Evolutionary conservation across 192 early-diverging fungal species (phyloP).

Genomic region (Gaertneriomyces sp.): DNA sequence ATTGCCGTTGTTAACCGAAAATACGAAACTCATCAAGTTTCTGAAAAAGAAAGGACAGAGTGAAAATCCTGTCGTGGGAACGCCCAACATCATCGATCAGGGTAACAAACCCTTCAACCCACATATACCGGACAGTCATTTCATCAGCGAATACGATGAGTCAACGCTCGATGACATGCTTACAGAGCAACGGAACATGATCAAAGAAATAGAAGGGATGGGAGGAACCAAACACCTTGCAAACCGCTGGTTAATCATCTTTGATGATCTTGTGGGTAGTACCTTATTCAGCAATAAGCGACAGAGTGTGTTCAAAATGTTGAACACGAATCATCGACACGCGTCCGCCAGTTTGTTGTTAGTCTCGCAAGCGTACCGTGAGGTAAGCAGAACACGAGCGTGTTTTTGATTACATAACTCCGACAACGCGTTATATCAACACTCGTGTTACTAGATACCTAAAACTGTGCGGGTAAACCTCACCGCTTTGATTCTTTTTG

Average conservation of each 20-base stretch:
- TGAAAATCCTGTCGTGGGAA: too few relatives aligned
- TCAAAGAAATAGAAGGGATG: neutral
- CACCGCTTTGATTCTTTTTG: slow-evolving; percentile 2
- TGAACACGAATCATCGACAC: slow-evolving; percentile 6
- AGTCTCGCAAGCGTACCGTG: neutral
- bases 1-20: neutral
- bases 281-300: neutral
- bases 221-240: slow-evolving; percentile 1
- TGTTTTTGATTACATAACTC: too few relatives aligned
- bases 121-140: neutral
- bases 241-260: neutral
- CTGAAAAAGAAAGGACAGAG: neutral
- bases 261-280: neutral
- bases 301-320: slow-evolving; percentile 1
- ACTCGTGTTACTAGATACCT: too few relatives aligned
- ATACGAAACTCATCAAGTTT: neutral
- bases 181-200: neutral
- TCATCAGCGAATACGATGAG: neutral
- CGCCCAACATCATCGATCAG: too few relatives aligned
- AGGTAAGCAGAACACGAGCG: neutral
- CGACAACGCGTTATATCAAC: too few relatives aligned
- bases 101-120: neutral
- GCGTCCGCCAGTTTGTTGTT: neutral
- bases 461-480: neutral
- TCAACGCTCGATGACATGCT: neutral